Base-by-base conservation (phyloP, 169 alveolate genomes). In the Perkinsus marinus region DNA sequence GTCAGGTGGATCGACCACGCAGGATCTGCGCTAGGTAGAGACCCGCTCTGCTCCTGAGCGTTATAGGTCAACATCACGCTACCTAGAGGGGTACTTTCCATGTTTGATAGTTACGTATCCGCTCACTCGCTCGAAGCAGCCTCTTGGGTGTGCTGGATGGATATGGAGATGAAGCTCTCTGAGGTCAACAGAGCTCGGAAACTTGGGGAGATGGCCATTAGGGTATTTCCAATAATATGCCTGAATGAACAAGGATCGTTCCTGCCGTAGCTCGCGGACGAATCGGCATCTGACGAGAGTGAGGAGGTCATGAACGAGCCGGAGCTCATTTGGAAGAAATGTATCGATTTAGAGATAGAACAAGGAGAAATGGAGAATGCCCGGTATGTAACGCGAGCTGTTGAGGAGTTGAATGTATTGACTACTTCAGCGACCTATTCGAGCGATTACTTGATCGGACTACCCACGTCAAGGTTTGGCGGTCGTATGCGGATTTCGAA, bases 381-480 rank as follows among this genome's bases (percentile, higher is more conserved):
- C 0, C 26, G 79, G 79, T 57, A 57, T 57, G 5, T 0, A 0
- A 16, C 22, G 34, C 9, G 36, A 6, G 30, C 37, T 57, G 9
- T 57, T 13, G 26, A 57, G 37, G 34, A 30, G 37, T 2, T 13
- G 26, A 30, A 19, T 13, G 34, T 30, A 26, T 26, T 57, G 79
- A 13, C 3, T 57, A 13, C 22, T 26, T 0, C 34, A 69, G 96
- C 39, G 94, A 93, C n/a, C 92, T 96, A 39, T 96, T 94, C 92
- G 93, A 91, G 91, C 91, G 93, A 39, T 94, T 95, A 30, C 90
- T 95, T 34, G 95, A 93, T n/a, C 93, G 93, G 92, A 94, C 96
- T 26, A 94, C 95, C 92, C 96, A 95, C 93, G 94, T 95, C n/a
- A 95, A 95, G 91, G 96, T 95, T 46, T 96, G 97, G 97, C 90